Evolutionary conservation across 352 stramenopile genomes (phyloP).

Genomic region (Globisporangium sylvaticum): DNA sequence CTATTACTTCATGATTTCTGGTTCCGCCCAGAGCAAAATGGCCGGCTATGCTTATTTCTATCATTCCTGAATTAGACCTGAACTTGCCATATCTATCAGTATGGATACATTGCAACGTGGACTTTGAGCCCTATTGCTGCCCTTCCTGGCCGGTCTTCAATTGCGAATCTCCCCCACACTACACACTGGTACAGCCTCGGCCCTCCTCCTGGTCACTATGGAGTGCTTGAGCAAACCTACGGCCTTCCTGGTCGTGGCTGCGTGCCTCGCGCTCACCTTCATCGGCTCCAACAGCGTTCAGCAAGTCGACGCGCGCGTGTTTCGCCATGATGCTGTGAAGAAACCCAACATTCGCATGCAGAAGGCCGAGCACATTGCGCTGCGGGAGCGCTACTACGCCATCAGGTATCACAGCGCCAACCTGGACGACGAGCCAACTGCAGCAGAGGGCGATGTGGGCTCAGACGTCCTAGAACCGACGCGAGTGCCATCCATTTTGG

Average conservation of each 20-base stretch:
- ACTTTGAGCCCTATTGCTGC: not conserved
- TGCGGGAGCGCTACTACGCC: slow-evolving; percentile 6
- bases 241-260: not conserved
- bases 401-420: slow-evolving; percentile 1
- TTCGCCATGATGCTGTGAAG: not conserved
- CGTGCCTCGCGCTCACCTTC: not conserved
- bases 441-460: not conserved
- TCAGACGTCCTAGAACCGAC: not conserved
- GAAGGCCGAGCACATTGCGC: not conserved
- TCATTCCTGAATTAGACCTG: not conserved
- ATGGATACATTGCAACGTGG: not conserved
- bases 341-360: not conserved
- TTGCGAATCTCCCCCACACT: not conserved
- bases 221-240: not conserved
- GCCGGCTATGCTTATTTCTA: not conserved
- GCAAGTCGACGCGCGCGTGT: not conserved
- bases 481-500: not conserved
- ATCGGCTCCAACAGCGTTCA: not conserved
- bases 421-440: not conserved
- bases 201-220: not conserved
- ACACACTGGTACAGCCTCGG: not conserved
- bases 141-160: not conserved
- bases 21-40: not conserved
- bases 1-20: not conserved
- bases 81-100: not conserved